These are phyloP conservation scores for Fusarium nelsonii DNA, from an alignment of 2,329 filamentous ascomycete species.

Conservation along the genomic window DNA sequence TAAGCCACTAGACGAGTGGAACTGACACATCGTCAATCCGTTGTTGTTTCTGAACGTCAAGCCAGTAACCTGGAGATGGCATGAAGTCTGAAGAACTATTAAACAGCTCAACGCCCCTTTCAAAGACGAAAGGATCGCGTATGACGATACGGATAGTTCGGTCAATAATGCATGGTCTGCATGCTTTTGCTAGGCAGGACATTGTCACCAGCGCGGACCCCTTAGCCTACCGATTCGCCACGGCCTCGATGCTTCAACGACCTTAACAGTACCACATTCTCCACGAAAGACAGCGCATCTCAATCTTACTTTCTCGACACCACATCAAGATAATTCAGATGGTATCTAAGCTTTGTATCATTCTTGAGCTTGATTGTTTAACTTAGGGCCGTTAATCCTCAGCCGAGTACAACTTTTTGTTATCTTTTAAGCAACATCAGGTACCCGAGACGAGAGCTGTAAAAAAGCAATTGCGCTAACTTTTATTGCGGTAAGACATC, in stretches of 20 bases:
- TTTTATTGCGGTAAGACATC: conserved; percentile 5
- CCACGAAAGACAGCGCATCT: too few species aligned
- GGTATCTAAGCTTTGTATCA: too few species aligned
- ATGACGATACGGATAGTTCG: not conserved
- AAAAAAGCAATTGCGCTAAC: not conserved
- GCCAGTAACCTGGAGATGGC: not conserved
- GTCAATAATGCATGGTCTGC: not conserved
- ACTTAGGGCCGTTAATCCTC: too few species aligned
- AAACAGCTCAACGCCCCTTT: not conserved
- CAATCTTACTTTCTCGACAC: too few species aligned
- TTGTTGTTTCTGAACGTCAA: not conserved
- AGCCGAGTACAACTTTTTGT: not conserved
- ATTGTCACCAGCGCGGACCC: not conserved
- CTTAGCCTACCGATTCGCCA: too few species aligned
- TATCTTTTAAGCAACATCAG: not conserved
- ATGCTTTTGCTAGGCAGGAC: not conserved
- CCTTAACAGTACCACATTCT: too few species aligned
- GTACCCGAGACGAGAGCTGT: not conserved
- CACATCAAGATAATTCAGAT: too few species aligned
- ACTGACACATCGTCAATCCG: not conserved
- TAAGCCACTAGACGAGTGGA: not conserved
- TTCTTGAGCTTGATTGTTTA: too few species aligned
- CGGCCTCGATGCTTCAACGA: too few species aligned
- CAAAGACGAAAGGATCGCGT: not conserved
- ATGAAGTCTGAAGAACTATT: not conserved